Evolutionary conservation across 1,284 basidiomycete genomes (phyloP), one percentile per base, ranked within the genome.

Genomic region (Heterobasidion annosum): DNA sequence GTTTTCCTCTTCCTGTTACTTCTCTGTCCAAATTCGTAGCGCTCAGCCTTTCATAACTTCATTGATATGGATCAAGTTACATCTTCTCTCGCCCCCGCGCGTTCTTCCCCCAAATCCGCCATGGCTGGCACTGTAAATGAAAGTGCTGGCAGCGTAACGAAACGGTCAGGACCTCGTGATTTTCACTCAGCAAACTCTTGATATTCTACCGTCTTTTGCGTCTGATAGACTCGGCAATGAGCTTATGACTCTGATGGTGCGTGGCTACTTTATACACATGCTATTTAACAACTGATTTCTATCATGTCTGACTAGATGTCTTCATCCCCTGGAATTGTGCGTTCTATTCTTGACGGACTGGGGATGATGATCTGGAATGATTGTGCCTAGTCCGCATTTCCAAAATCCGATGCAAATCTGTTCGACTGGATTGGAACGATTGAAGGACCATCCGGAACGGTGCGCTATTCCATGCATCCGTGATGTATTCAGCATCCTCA

Each of bases 381-480:
- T 0, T n/a, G 37, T 40, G 3, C 25, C 3, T 58, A 91, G 88
- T 91, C 89, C 51, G 89, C 89, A 18, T 92, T 91, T 64, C 88
- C 90, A 1, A 90, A 86, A 65, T 83, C 79, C 56, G 89, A 92
- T 57, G 80, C 85, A 13, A 90, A 88, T 65, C 73, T 92, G 5
- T 89, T 88, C 61, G 88, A 91, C 63, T 92, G 89, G 89, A 75
- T 81, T 4, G 89, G 89, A 16, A 91, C 88, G 37, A 88, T 91
- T 65, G 87, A 90, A 64, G 89, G 90, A 0, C 80, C 89, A 0
- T 62, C 79, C 48, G 87, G 78, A 60, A 92, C 89, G 12, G 86
- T 88, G 60, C 57, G 82, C 68, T 8, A 46, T 52, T 37, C 53
- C 42, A 34, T 18, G 19, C n/a, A 3, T 56, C 33, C 42, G n/a